Percentiles rank a stretch among this genome's conserved stretches.
Evolutionary conservation across 371 early-diverging fungal species (phyloP).

Genomic region (Mortierella sp.): DNA sequence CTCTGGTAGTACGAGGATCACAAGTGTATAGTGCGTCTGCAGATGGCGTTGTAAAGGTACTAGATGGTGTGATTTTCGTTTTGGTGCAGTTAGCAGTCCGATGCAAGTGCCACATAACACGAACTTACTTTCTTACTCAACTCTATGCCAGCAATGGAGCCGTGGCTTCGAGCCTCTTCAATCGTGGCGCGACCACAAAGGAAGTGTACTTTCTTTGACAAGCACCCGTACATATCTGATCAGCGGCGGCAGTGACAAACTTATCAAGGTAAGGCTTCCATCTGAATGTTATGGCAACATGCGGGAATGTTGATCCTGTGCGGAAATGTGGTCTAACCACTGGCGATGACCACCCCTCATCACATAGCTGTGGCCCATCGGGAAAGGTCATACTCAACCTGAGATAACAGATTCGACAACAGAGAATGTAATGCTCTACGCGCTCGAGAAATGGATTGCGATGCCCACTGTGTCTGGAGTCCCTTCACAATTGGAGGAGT

Average conservation of each 20-base stretch:
- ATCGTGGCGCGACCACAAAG: constrained; percentile 68
- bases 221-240: constrained; percentile 68
- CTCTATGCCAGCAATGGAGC: constrained; percentile 68
- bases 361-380: constrained; percentile 37
- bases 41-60: constrained; percentile 80
- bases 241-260: constrained; percentile 76
- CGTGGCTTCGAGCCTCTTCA: constrained; percentile 73
- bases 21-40: constrained; percentile 78
- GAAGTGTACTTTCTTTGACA: constrained; percentile 73
- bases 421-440: constrained; percentile 67
- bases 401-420: constrained; percentile 28
- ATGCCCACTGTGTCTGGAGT: constrained; percentile 78
- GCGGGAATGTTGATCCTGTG: neutral
- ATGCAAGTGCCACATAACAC: no score
- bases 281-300: neutral
- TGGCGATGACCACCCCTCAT: neutral
- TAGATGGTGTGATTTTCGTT: constrained; percentile 41
- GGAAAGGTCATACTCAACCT: constrained; percentile 15
- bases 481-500: constrained; percentile 74
- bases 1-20: constrained; percentile 60
- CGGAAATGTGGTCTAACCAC: no score
- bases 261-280: constrained; percentile 62
- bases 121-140: no score
- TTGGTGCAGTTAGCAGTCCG: no score
- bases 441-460: constrained; percentile 77